These are phyloP conservation scores for Metarhizium anisopliae DNA, from an alignment of 2,329 filamentous ascomycete genomes.

Conservation along the genomic window DNA sequence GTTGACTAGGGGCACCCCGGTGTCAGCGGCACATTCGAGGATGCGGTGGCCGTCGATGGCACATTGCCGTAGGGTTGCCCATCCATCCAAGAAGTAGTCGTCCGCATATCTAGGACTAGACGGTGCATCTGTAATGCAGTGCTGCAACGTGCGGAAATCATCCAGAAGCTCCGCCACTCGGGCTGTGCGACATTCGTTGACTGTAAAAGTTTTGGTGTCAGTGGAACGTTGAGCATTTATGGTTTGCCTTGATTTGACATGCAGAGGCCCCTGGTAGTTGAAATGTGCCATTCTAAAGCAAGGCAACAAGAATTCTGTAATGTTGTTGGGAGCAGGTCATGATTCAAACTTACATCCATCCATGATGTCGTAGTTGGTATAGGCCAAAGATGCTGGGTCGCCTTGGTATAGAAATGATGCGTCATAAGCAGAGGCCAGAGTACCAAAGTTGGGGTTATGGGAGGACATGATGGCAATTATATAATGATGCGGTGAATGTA, in stretches of 20 bases:
- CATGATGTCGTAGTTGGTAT: slow-evolving; percentile 10
- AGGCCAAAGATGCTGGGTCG: not conserved
- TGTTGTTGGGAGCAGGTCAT: not conserved
- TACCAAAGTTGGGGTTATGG: not conserved
- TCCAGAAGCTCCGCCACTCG: slow-evolving; percentile 54
- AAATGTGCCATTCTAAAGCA: not conserved
- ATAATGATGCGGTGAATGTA: not conserved
- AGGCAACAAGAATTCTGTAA: not conserved
- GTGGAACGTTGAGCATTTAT: not conserved
- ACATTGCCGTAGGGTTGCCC: slow-evolving; percentile 53
- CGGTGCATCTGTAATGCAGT: slow-evolving; percentile 50
- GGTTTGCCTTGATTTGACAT: not conserved
- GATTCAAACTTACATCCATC: slow-evolving; percentile 16
- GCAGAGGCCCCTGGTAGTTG: not conserved
- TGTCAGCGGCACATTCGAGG: slow-evolving; percentile 55
- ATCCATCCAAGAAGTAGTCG: slow-evolving; percentile 57
- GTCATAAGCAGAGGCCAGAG: not conserved
- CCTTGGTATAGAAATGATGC: not conserved
- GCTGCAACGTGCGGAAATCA: slow-evolving; percentile 54
- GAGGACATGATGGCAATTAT: slow-evolving; percentile 1
- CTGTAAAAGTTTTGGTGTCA: slow-evolving; percentile 25
- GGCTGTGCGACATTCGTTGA: slow-evolving; percentile 49
- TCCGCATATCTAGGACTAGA: slow-evolving; percentile 44
- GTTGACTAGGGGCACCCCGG: slow-evolving; percentile 41
- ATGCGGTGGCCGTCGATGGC: slow-evolving; percentile 55